These are phyloP conservation scores for Calonectria pseudoturangicola DNA, from an alignment of 2,329 filamentous ascomycete genomes.

Conservation along the genomic window DNA sequence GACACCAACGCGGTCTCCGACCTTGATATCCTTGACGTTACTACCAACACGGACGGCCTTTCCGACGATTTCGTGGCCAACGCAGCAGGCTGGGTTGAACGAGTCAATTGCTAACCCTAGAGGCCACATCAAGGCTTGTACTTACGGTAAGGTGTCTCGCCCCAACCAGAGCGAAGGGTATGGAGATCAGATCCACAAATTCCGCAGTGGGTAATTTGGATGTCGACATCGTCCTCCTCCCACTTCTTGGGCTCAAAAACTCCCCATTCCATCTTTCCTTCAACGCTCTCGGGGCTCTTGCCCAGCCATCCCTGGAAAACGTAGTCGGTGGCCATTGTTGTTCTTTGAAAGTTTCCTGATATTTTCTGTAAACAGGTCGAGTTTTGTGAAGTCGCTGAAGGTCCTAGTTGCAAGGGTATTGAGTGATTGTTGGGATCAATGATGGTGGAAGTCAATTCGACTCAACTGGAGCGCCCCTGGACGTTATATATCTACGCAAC, in stretches of 20 bases:
- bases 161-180: conserved; percentile 74
- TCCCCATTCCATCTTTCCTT: conserved; percentile 73
- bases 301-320: conserved; percentile 66
- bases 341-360: background rate
- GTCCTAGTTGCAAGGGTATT: conserved; percentile 4
- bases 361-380: background rate
- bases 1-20: conserved; percentile 79
- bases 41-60: conserved; percentile 72
- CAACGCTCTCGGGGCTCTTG: conserved; percentile 60
- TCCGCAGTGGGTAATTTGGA: conserved; percentile 79
- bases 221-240: conserved; percentile 80
- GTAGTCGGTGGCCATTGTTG: conserved; percentile 35
- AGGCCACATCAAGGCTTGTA: background rate
- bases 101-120: conserved; percentile 10
- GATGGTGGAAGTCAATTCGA: background rate
- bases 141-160: conserved; percentile 44
- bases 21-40: conserved; percentile 69
- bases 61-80: conserved; percentile 81
- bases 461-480: background rate
- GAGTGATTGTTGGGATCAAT: background rate
- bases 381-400: background rate
- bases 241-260: conserved; percentile 78
- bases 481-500: conserved; percentile 9
- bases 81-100: conserved; percentile 65
- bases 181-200: conserved; percentile 79